Evolutionary conservation across 768 basidiomycete genomes (phyloP).

Genomic region (Cystobasidium ongulense): DNA sequence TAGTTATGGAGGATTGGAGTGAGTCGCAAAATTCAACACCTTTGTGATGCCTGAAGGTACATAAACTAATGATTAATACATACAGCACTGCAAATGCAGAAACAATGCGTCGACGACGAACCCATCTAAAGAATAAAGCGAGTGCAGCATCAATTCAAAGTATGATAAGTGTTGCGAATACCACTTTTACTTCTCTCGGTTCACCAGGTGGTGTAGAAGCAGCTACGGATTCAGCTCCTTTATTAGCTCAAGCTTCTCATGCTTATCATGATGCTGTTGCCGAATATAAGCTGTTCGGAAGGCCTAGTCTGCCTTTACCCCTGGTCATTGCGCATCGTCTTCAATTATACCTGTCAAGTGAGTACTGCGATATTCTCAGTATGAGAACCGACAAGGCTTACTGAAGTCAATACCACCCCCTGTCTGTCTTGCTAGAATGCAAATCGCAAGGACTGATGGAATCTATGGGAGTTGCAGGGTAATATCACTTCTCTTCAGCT

Average conservation of each 20-base stretch:
- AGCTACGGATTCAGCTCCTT: neutral
- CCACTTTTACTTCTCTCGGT: neutral
- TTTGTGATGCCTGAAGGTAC: no score
- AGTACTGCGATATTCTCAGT: neutral
- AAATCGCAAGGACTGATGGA: constrained; percentile 79
- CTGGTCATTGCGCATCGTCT: constrained; percentile 54
- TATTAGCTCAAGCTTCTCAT: neutral
- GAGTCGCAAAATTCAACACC: neutral
- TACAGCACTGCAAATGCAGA: neutral
- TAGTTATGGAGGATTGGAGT: constrained; percentile 12
- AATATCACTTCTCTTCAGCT: neutral
- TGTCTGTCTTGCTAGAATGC: constrained; percentile 44
- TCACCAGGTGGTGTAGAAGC: neutral
- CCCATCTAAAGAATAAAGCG: neutral
- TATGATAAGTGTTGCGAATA: neutral
- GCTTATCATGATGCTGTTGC: constrained; percentile 13
- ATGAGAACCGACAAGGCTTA: neutral
- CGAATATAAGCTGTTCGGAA: constrained; percentile 29
- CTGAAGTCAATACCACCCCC: neutral
- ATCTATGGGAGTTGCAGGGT: constrained; percentile 78
- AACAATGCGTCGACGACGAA: neutral
- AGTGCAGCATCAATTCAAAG: constrained; percentile 12
- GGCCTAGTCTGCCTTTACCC: constrained; percentile 68
- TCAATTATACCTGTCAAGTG: constrained; percentile 27
- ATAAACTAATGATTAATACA: no score